These are phyloP conservation scores for Naganishia sp. DNA, from an alignment of 1,284 basidiomycete genomes.

Conservation along the genomic window DNA sequence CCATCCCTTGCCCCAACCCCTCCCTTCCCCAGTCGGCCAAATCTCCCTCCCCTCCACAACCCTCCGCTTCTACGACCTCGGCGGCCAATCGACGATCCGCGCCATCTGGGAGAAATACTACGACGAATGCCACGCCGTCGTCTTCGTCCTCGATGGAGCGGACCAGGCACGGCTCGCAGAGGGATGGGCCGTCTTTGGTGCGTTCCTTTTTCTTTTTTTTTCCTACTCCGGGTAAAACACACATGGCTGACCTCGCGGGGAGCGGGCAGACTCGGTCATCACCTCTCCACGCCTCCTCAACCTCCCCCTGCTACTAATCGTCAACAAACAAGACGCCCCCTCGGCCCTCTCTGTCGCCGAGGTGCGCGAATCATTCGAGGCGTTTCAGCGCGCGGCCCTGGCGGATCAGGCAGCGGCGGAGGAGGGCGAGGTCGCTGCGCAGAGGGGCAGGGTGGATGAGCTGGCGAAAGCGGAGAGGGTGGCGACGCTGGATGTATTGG, in stretches of 20 bases:
- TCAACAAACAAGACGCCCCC: conserved; percentile 87
- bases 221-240: neutral
- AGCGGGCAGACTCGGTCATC: conserved; percentile 69
- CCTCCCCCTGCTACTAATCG: conserved; percentile 80
- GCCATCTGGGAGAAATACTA: conserved; percentile 92
- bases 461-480: conserved; percentile 57
- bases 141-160: conserved; percentile 84
- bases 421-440: neutral
- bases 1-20: neutral
- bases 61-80: conserved; percentile 90
- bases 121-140: conserved; percentile 89
- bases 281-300: conserved; percentile 81
- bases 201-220: conserved; percentile 42
- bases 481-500: conserved; percentile 87
- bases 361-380: conserved; percentile 84
- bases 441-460: neutral
- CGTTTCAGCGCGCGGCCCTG: conserved; percentile 60
- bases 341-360: conserved; percentile 79
- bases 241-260: neutral
- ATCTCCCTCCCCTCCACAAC: conserved; percentile 87
- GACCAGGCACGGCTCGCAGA: conserved; percentile 81
- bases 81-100: conserved; percentile 85
- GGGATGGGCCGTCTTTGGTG: conserved; percentile 93
- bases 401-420: conserved; percentile 8
- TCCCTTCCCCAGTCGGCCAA: conserved; percentile 68